These are phyloP conservation scores for Gossypium davidsonii DNA, from an alignment of 441 rosid genomes.

Conservation along the genomic window DNA sequence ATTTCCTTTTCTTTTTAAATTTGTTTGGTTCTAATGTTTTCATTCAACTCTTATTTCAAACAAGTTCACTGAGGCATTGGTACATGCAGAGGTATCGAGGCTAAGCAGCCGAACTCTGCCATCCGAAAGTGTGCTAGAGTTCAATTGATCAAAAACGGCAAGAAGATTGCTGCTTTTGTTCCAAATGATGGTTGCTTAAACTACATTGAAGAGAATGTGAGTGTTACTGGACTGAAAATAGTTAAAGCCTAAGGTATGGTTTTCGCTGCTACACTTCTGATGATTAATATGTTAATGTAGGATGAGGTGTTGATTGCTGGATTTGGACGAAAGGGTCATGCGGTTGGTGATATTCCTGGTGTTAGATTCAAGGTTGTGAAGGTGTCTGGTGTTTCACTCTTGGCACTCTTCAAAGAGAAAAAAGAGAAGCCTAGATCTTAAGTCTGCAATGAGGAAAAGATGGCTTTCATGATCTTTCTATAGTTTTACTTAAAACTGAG, in stretches of 20 bases:
- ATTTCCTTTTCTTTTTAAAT: background rate
- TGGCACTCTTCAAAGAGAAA: constrained; percentile 65
- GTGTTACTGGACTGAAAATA: background rate
- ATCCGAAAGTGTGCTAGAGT: constrained; percentile 57
- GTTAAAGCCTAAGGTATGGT: background rate
- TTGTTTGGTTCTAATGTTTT: background rate
- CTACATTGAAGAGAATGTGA: constrained; percentile 55
- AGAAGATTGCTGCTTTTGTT: constrained; percentile 60
- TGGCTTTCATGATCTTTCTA: background rate
- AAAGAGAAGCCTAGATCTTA: constrained; percentile 69
- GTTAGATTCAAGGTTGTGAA: constrained; percentile 66
- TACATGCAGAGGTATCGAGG: constrained; percentile 44
- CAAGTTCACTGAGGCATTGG: background rate
- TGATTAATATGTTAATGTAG: constrained; percentile 15
- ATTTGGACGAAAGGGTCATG: constrained; percentile 55
- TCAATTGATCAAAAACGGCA: constrained; percentile 53
- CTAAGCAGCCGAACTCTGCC: constrained; percentile 64
- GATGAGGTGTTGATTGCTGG: constrained; percentile 56
- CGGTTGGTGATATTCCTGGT: constrained; percentile 63
- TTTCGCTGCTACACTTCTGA: background rate
- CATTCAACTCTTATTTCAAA: background rate
- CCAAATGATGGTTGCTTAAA: constrained; percentile 62
- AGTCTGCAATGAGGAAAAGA: background rate
- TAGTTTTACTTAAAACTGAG: constrained; percentile 8
- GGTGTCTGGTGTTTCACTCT: constrained; percentile 61